These are phyloP conservation scores for Alternaria arbusti DNA, from an alignment of 2,329 filamentous ascomycete genomes.

Conservation along the genomic window DNA sequence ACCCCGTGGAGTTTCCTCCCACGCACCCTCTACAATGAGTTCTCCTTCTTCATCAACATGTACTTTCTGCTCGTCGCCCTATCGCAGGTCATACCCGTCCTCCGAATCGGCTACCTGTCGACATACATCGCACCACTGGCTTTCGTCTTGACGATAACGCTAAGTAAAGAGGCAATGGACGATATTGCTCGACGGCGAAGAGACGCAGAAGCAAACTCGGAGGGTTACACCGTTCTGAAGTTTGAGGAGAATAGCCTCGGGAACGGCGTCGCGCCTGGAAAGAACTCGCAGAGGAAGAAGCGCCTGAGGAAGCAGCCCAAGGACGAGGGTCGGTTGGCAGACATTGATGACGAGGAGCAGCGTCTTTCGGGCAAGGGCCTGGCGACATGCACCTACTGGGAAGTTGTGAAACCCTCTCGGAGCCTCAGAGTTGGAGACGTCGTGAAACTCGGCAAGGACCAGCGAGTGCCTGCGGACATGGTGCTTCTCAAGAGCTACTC, in stretches of 20 bases:
- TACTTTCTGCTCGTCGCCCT: constrained; percentile 96
- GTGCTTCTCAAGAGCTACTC: constrained; percentile 85
- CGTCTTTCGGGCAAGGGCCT: constrained; percentile 39
- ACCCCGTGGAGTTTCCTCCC: constrained; percentile 94
- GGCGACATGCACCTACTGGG: constrained; percentile 61
- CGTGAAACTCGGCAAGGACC: constrained; percentile 89
- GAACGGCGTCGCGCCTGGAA: constrained; percentile 42
- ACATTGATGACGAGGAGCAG: constrained; percentile 74
- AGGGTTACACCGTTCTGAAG: constrained; percentile 78
- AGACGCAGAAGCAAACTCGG: constrained; percentile 93
- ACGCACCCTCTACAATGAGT: constrained; percentile 95
- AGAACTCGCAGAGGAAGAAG: constrained; percentile 37
- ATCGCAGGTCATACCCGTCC: constrained; percentile 86
- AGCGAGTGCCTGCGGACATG: constrained; percentile 92
- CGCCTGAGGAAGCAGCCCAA: constrained; percentile 43
- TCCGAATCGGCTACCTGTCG: constrained; percentile 91
- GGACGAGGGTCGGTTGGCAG: constrained; percentile 60
- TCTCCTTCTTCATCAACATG: constrained; percentile 99
- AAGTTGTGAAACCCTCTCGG: constrained; percentile 80
- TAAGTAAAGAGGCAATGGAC: constrained; percentile 95
- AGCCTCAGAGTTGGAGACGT: constrained; percentile 95
- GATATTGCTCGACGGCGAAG: constrained; percentile 85
- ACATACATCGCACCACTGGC: constrained; percentile 93
- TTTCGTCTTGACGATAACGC: constrained; percentile 88
- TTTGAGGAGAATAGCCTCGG: constrained; percentile 66